phyloP scores from a whole-genome alignment of 139 green algal genomes.

The Zygnema cylindricum region DNA sequence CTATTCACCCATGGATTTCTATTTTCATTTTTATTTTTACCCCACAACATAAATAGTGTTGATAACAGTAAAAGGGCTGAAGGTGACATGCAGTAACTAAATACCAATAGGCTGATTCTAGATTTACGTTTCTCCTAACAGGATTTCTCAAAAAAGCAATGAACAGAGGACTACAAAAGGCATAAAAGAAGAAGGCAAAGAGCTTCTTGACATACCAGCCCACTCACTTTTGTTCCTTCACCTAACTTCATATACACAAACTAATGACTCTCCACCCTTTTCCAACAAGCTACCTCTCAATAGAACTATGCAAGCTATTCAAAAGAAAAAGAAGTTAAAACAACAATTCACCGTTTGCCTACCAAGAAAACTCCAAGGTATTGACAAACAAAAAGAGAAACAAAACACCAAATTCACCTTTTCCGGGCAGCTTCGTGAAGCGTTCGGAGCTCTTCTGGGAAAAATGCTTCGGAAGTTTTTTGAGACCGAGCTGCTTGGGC shows the following conservation, averaged over 20 bases:
- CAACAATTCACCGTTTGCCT: not conserved
- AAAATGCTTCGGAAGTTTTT: not conserved
- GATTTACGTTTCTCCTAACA: too few relatives aligned
- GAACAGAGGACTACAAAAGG: too few relatives aligned
- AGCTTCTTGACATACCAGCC: too few relatives aligned
- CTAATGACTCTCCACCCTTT: not conserved
- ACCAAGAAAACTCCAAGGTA: not conserved
- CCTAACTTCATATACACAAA: not conserved
- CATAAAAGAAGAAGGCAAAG: too few relatives aligned
- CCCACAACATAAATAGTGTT: too few relatives aligned
- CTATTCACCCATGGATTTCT: too few relatives aligned
- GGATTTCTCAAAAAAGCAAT: too few relatives aligned
- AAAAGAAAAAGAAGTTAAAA: not conserved
- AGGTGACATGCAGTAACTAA: too few relatives aligned
- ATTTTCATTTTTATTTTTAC: too few relatives aligned
- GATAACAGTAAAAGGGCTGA: too few relatives aligned
- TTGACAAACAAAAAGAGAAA: not conserved
- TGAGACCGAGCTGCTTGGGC: not conserved
- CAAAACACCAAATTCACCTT: not conserved
- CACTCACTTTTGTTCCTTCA: too few relatives aligned
- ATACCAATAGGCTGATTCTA: too few relatives aligned
- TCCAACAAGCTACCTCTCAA: not conserved
- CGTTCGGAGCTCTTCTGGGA: conserved; percentile 16
- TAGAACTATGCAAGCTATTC: not conserved
- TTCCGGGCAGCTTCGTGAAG: conserved; percentile 31